Conservation (phyloP, 2,329 filamentous ascomycete species). For the Phialophora expanda region DNA sequence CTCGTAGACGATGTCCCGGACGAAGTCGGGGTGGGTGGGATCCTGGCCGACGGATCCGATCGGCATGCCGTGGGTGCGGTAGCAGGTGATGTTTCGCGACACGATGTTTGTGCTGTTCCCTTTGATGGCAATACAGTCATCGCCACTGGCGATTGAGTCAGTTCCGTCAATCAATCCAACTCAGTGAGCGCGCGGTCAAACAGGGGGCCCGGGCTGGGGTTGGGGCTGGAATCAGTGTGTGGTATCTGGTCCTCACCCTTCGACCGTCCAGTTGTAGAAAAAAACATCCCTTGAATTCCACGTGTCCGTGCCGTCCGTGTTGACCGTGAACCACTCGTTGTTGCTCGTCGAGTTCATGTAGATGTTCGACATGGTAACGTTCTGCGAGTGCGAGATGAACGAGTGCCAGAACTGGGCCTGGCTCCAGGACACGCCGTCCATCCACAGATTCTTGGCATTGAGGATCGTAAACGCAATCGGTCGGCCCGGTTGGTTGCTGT, state of each 20-base stretch:
- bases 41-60: constrained; percentile 76
- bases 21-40: constrained; percentile 65
- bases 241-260: constrained; percentile 8
- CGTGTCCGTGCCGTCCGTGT: constrained; percentile 64
- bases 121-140: constrained; percentile 77
- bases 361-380: constrained; percentile 68
- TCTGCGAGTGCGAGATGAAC: constrained; percentile 67
- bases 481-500: constrained; percentile 25
- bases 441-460: constrained; percentile 28
- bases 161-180: constrained; percentile 2
- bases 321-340: constrained; percentile 64
- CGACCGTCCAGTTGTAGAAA: constrained; percentile 69
- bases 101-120: constrained; percentile 73
- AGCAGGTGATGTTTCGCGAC: constrained; percentile 70
- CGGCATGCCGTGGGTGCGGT: constrained; percentile 73
- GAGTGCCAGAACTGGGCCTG: constrained; percentile 69
- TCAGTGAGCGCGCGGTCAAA: neutral
- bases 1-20: constrained; percentile 70
- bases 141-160: constrained; percentile 59
- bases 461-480: constrained; percentile 27
- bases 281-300: constrained; percentile 66
- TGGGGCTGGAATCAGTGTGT: too few relatives aligned
- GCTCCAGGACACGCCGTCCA: constrained; percentile 60
- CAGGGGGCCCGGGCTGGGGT: too few relatives aligned
- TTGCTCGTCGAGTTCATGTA: constrained; percentile 61